Base-by-base conservation (phyloP, 2,329 filamentous ascomycete genomes). In the Ophiostoma sp. region DNA sequence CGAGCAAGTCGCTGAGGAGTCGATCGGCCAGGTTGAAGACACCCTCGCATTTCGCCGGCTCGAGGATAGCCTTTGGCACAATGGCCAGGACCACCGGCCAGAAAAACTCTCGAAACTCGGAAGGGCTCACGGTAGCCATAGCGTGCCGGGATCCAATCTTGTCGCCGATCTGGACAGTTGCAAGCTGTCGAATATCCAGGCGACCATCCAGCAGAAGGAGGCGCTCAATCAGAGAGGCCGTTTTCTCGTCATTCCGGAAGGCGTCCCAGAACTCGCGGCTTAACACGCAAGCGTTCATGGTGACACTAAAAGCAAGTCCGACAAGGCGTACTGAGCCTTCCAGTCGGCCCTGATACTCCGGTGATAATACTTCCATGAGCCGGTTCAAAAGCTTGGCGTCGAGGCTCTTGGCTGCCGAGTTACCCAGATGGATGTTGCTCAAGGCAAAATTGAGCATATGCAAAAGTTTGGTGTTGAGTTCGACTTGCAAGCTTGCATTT, bases 381-480 rank as follows among this genome's bases (percentile, higher is more conserved):
- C 80, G 79, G 12, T 78, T 76, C n/a, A 82, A 70, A 2, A 82
- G 75, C 5, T 64, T 63, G 0, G 71, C 75, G 59, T 81, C 77
- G n/a, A 82, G 75, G 15, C 72, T 75, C 2, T 77, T 69, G 15
- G 15, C 31, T 8, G 42, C 9, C 73, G 70, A 8, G 76, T 73
- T 7, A 75, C 74, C 2, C 28, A 48, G 8, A 75, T 76, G 8
- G 1, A 76, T 72, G 39, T 78, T 78, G 80, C 84, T 84, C 25
- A 92, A 81, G 48, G 90, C 85, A 57, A 84, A 79, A 19, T 87
- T 80, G 66, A 92, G 83, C 75, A 85, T 87, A 71, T 89, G 86
- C 28, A 92, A 82, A n/a, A 91, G 82, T 72, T 85, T 84, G 55
- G 84, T 82, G 12, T 85, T 84, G 72, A 91, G 84, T 36, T 83